phyloP scores from a whole-genome alignment of 1,139 yeast species.

The Taphrina sp. region DNA sequence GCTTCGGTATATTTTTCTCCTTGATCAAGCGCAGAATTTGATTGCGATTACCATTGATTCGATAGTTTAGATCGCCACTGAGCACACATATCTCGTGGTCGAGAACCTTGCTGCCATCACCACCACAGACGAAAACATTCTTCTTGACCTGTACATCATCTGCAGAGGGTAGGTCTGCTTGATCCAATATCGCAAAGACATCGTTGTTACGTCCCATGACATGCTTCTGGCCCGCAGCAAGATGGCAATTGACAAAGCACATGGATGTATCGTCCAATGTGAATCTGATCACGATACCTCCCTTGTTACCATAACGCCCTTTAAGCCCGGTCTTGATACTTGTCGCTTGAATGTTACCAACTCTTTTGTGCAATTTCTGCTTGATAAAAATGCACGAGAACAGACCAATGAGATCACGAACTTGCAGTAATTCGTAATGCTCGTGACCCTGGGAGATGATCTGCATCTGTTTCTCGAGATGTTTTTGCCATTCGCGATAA shows the following conservation, averaged over 20 bases:
- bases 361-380: constrained; percentile 53
- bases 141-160: constrained; percentile 49
- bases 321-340: constrained; percentile 91
- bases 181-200: constrained; percentile 65
- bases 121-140: constrained; percentile 51
- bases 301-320: constrained; percentile 93
- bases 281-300: constrained; percentile 84
- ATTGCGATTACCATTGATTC: constrained; percentile 68
- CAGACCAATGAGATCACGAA: constrained; percentile 86
- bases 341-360: constrained; percentile 70
- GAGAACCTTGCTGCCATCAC: constrained; percentile 52
- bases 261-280: constrained; percentile 69
- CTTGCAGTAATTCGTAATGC: constrained; percentile 67
- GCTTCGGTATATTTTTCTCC: constrained; percentile 52
- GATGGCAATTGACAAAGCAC: constrained; percentile 81
- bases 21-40: constrained; percentile 61
- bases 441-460: constrained; percentile 36
- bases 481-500: constrained; percentile 46
- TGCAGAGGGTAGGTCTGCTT: constrained; percentile 46
- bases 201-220: constrained; percentile 81
- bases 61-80: constrained; percentile 90
- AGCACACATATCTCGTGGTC: constrained; percentile 89
- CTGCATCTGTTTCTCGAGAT: constrained; percentile 38
- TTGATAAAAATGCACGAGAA: constrained; percentile 66
- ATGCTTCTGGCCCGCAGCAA: constrained; percentile 84